phyloP scores from a whole-genome alignment of 2,329 filamentous ascomycete genomes.

The Pseudocercospora crystallina region DNA sequence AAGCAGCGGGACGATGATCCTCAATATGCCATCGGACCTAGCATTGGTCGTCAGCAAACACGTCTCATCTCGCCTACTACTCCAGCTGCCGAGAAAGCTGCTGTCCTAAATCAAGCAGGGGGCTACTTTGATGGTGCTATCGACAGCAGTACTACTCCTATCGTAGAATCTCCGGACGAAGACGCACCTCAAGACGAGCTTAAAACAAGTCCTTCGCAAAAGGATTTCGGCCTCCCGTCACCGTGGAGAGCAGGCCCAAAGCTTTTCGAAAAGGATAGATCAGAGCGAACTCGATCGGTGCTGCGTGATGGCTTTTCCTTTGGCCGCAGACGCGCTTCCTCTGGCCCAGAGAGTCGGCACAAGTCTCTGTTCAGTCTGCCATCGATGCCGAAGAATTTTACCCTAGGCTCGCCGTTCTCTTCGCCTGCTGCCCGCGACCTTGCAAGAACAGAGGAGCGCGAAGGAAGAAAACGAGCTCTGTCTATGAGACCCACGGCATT shows the following conservation, averaged over 20 bases:
- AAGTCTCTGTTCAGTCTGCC: slow-evolving; percentile 32
- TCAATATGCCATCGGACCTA: slow-evolving; percentile 56
- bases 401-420: slow-evolving; percentile 28
- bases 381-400: slow-evolving; percentile 32
- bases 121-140: slow-evolving; percentile 44
- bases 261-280: slow-evolving; percentile 35
- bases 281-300: slow-evolving; percentile 27
- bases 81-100: slow-evolving; percentile 60
- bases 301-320: slow-evolving; percentile 42
- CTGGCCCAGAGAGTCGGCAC: slow-evolving; percentile 36
- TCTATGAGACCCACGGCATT: too few relatives aligned
- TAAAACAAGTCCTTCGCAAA: background rate
- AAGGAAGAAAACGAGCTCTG: background rate
- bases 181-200: background rate
- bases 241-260: slow-evolving; percentile 45
- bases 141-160: background rate
- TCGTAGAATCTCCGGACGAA: slow-evolving; percentile 11
- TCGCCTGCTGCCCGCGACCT: slow-evolving; percentile 10
- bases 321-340: slow-evolving; percentile 40
- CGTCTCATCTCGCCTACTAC: slow-evolving; percentile 57
- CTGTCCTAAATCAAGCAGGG: slow-evolving; percentile 51
- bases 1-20: slow-evolving; percentile 39
- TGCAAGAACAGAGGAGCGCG: slow-evolving; percentile 7
- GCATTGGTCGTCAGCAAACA: slow-evolving; percentile 58
- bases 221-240: slow-evolving; percentile 38